These are phyloP conservation scores for Penicillium diatomitis DNA, from an alignment of 495 filamentous ascomycete species.

Conservation along the genomic window DNA sequence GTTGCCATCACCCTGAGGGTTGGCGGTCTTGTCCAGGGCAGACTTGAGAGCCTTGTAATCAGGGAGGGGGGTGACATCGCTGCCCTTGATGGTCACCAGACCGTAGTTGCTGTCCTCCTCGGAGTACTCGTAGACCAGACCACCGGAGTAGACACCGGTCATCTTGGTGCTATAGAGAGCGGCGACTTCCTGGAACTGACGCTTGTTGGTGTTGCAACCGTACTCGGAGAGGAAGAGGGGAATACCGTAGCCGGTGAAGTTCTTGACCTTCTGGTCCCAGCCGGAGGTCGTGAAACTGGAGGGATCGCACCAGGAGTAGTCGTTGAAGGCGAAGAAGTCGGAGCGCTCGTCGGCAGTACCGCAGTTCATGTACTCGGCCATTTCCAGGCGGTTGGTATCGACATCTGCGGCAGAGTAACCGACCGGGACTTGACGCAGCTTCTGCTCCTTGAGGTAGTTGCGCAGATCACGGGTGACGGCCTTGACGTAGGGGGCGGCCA, in stretches of 20 bases:
- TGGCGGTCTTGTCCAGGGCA: conserved; percentile 51
- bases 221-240: conserved; percentile 96
- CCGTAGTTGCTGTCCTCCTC: conserved; percentile 70
- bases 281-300: conserved; percentile 68
- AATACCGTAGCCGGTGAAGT: conserved; percentile 81
- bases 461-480: conserved; percentile 88
- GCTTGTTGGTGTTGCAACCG: conserved; percentile 74
- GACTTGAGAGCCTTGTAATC: conserved; percentile 61
- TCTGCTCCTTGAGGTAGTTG: conserved; percentile 67
- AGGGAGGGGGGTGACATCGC: conserved; percentile 42
- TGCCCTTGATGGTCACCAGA: conserved; percentile 59
- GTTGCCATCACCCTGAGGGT: conserved; percentile 67
- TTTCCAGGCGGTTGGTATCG: conserved; percentile 75
- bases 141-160: conserved; percentile 89
- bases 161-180: conserved; percentile 77
- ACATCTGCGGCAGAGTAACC: conserved; percentile 88
- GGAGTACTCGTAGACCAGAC: conserved; percentile 92
- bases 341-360: conserved; percentile 74
- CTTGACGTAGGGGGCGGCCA: conserved; percentile 80
- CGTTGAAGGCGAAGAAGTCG: conserved; percentile 97
- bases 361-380: conserved; percentile 92
- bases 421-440: conserved; percentile 73
- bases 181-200: conserved; percentile 70
- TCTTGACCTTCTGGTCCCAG: conserved; percentile 88
- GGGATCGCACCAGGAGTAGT: conserved; percentile 93